Evolutionary conservation across 371 early-diverging fungal genomes (phyloP).

Genomic region (Mortierella sp.): DNA sequence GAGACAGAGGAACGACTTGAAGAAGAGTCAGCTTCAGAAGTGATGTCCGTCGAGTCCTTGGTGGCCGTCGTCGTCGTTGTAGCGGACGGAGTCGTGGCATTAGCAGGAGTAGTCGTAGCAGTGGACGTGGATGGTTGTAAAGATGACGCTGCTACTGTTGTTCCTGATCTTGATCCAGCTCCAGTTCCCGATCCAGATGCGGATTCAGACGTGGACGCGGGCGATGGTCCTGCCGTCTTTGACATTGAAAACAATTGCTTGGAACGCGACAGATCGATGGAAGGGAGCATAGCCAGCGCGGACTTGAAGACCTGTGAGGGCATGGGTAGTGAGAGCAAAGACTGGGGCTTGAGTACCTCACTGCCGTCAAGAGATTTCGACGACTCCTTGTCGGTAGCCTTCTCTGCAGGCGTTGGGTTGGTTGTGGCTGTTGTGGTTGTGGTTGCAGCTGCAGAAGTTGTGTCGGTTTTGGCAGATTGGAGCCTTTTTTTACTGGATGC

Average conservation of each 20-base stretch:
- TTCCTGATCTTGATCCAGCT: neutral
- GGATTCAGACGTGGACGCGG: neutral
- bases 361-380: neutral
- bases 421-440: neutral
- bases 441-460: neutral
- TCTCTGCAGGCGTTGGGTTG: neutral
- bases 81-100: neutral
- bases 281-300: constrained; percentile 36
- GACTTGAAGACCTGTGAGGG: constrained; percentile 41
- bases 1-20: neutral
- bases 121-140: neutral
- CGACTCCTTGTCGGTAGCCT: neutral
- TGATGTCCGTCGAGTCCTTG: neutral
- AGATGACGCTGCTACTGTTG: neutral
- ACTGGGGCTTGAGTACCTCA: neutral
- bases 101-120: neutral
- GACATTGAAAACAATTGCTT: constrained; percentile 17
- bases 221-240: neutral
- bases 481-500: neutral
- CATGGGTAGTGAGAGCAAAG: constrained; percentile 18
- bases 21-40: neutral
- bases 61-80: neutral
- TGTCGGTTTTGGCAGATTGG: neutral
- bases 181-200: neutral
- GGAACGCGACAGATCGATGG: constrained; percentile 30